phyloP scores from a whole-genome alignment of 164 flowering plant species.

The Berberis thunbergii region DNA sequence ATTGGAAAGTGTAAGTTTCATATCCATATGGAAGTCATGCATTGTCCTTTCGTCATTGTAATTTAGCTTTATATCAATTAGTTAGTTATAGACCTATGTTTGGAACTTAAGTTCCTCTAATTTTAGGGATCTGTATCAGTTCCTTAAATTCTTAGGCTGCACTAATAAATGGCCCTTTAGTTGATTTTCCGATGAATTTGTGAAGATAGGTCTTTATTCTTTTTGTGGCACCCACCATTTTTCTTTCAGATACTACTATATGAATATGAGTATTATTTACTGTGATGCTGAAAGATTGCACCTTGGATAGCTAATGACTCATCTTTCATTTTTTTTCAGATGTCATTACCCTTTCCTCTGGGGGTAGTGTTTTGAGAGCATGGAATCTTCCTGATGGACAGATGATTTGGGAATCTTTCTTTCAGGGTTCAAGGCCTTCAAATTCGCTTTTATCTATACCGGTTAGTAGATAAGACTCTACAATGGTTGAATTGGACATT shows the following conservation, averaged over 20 bases:
- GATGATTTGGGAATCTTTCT: slow-evolving; percentile 92
- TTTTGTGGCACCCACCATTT: background rate
- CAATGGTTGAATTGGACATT: background rate
- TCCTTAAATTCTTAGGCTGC: too few species aligned
- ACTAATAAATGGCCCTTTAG: too few species aligned
- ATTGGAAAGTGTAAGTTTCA: slow-evolving; percentile 66
- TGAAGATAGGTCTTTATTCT: background rate
- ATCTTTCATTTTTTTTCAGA: slow-evolving; percentile 34
- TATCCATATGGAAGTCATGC: background rate
- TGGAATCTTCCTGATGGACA: slow-evolving; percentile 99
- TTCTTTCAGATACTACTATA: background rate
- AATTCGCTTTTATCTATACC: slow-evolving; percentile 49
- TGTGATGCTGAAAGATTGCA: background rate
- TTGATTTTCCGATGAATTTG: background rate
- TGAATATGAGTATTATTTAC: background rate
- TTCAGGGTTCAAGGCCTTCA: slow-evolving; percentile 58
- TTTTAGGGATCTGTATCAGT: background rate
- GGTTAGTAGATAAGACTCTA: slow-evolving; percentile 39
- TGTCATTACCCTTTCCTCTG: slow-evolving; percentile 77
- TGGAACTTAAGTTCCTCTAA: background rate
- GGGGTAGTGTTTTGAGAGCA: slow-evolving; percentile 74
- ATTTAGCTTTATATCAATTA: background rate
- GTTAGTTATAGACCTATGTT: background rate
- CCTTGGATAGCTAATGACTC: slow-evolving; percentile 5
- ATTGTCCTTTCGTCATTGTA: background rate